A percentile compares a stretch with the other conserved stretches of the same genome.
These are phyloP conservation scores for Auricularia sp. DNA, from an alignment of 768 basidiomycete species.

Conservation along the genomic window DNA sequence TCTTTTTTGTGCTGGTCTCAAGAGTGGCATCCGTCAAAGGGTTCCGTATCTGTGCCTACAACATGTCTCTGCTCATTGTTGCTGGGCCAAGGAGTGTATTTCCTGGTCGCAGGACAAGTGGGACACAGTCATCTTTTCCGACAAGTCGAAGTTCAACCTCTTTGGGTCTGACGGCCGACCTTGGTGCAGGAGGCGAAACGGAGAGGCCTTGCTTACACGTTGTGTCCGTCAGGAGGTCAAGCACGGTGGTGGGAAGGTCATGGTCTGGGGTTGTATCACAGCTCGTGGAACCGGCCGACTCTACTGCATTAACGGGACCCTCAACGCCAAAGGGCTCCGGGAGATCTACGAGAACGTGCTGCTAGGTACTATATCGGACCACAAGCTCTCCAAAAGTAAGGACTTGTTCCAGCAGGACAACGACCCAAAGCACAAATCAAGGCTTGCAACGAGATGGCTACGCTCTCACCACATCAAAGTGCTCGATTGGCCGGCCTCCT, in stretches of 20 bases:
- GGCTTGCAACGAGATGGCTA: constrained; percentile 21
- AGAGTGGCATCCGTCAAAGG: not conserved
- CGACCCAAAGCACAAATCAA: constrained; percentile 27
- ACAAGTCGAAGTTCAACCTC: constrained; percentile 25
- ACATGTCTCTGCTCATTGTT: constrained; percentile 11
- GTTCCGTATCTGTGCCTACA: constrained; percentile 14
- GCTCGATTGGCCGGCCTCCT: constrained; percentile 23
- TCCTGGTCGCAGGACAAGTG: constrained; percentile 21
- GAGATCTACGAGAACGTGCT: constrained; percentile 21
- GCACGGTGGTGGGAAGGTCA: constrained; percentile 26
- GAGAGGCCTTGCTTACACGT: constrained; percentile 14
- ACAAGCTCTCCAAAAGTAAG: constrained; percentile 9
- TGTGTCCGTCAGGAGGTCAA: constrained; percentile 22
- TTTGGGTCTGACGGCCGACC: constrained; percentile 24
- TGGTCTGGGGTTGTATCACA: constrained; percentile 28
- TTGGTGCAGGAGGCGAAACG: constrained; percentile 21
- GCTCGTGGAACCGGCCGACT: constrained; percentile 19
- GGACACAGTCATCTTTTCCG: constrained; percentile 21
- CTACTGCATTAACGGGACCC: constrained; percentile 22
- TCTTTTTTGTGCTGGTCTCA: constrained; percentile 5
- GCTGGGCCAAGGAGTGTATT: constrained; percentile 15
- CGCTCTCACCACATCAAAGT: constrained; percentile 16
- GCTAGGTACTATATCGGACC: constrained; percentile 19
- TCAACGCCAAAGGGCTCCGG: constrained; percentile 17
- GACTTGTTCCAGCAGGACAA: constrained; percentile 28